Evolutionary conservation across 169 alveolate species (phyloP).

Genomic region (Eimeria tenella): DNA sequence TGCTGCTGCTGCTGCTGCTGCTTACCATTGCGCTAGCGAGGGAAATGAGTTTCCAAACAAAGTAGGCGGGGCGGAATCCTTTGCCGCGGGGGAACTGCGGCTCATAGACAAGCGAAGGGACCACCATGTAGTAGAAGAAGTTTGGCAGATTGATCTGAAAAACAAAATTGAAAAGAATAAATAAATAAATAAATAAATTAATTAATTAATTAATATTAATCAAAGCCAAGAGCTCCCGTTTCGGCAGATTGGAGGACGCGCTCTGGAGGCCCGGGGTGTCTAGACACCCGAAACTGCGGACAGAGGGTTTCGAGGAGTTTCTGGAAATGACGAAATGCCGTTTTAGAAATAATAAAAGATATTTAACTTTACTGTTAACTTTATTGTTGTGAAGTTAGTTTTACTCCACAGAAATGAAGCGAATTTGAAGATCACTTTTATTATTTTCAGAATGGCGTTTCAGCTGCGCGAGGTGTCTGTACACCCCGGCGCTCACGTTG

Average conservation of each 20-base stretch:
- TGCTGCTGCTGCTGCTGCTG: not conserved
- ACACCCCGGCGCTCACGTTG: slow-evolving; percentile 38
- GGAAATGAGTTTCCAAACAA: slow-evolving; percentile 64
- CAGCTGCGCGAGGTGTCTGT: too few relatives aligned
- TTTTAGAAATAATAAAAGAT: not conserved
- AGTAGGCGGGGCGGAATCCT: slow-evolving; percentile 78
- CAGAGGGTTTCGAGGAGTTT: not conserved
- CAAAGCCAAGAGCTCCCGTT: too few relatives aligned
- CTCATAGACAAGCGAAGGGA: slow-evolving; percentile 81
- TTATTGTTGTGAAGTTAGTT: too few relatives aligned
- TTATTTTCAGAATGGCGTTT: too few relatives aligned
- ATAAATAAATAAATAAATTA: not conserved
- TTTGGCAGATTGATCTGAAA: slow-evolving; percentile 72
- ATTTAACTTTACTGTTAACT: too few relatives aligned
- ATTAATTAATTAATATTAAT: not conserved
- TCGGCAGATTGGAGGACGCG: too few relatives aligned
- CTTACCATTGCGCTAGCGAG: slow-evolving; percentile 76
- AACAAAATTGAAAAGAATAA: not conserved
- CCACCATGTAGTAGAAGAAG: slow-evolving; percentile 74
- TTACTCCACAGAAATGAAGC: too few relatives aligned
- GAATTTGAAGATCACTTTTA: too few relatives aligned
- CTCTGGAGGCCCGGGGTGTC: too few relatives aligned
- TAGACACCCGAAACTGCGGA: not conserved
- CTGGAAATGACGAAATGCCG: not conserved
- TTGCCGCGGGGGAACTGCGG: slow-evolving; percentile 78